Evolutionary conservation across 257 asterid genomes (phyloP).

Genomic region (Jacaranda mimosifolia): DNA sequence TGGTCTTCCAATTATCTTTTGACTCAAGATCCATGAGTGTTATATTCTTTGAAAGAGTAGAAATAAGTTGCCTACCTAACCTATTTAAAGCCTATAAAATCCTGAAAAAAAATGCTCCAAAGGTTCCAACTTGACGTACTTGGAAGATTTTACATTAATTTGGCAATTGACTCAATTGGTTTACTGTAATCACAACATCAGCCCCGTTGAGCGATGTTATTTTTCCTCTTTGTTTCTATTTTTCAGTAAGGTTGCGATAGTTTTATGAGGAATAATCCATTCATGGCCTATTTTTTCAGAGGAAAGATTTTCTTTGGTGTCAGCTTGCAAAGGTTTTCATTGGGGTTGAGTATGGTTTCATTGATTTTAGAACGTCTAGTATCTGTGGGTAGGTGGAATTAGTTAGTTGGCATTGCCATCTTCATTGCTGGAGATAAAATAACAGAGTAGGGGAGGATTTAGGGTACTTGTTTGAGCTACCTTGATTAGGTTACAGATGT

Average conservation of each 20-base stretch:
- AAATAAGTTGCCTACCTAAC: not conserved
- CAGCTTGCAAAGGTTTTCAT: not conserved
- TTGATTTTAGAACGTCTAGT: not conserved
- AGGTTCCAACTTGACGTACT: not conserved
- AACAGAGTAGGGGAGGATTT: not conserved
- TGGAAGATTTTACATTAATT: not conserved
- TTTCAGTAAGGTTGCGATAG: not conserved
- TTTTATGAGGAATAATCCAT: not conserved
- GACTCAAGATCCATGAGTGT: no score
- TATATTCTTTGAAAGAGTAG: no score
- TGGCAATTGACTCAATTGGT: not conserved
- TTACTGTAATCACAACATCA: not conserved
- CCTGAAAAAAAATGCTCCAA: not conserved
- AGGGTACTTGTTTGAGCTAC: not conserved
- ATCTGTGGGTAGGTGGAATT: not conserved
- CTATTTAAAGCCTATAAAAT: not conserved
- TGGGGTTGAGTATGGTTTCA: not conserved
- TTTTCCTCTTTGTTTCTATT: not conserved
- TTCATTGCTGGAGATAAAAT: not conserved
- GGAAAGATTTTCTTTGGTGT: no score
- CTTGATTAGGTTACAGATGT: conserved; percentile 4
- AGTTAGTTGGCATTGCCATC: not conserved
- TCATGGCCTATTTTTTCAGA: no score
- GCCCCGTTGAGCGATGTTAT: not conserved
- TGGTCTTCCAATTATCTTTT: no score